Evolutionary conservation across 495 filamentous ascomycete species (phyloP), one percentile per base, ranked within the genome.

Genomic region (Daldinia concentrica): DNA sequence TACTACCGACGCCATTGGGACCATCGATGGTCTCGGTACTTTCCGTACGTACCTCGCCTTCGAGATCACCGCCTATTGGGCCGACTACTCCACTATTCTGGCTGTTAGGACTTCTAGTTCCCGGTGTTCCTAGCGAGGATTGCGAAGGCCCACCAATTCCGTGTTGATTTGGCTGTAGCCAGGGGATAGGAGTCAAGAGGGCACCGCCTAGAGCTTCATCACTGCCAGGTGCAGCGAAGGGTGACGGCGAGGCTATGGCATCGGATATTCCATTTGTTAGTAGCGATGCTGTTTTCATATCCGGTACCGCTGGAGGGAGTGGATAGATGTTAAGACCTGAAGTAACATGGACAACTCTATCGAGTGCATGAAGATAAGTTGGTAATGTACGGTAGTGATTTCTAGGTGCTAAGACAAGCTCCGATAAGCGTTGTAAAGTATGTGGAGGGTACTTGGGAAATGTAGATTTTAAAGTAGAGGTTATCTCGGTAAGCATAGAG

Each of bases 171-270:
- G 70, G 63, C 17, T 74, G 80, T 7, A 97, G 81, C 95, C 95
- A 98, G 0, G 94, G 92, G 51, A 99, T 99, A 0, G 95, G 95
- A 0, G 95, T 98, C 26, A 99, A 84, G 37, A 97, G 86, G 0
- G 96, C 95, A 9, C 95, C 95, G 41, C 95, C 95, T 6, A 99
- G 82, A 17, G 89, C 91, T 73, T 98, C 95, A 77, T 97, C 94
- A 59, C 90, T 91, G 0, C 93, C 94, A 14, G 82, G 74, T 17
- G 77, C 81, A 17, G 82, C 76, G 65, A 77, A 82, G 24, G 79
- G 73, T 0, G 72, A 73, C 0, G 88, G 88, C 24, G 94, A 85
- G 2, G 92, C 92, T 68, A 93, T 92, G 12, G 89, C 79, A 32
- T 90, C 86, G 14, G 86, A 83, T 9, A 86, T 82, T 30, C 90